Evolutionary conservation across 306 rosid species (phyloP).

Genomic region (Boehmeria nivea): DNA sequence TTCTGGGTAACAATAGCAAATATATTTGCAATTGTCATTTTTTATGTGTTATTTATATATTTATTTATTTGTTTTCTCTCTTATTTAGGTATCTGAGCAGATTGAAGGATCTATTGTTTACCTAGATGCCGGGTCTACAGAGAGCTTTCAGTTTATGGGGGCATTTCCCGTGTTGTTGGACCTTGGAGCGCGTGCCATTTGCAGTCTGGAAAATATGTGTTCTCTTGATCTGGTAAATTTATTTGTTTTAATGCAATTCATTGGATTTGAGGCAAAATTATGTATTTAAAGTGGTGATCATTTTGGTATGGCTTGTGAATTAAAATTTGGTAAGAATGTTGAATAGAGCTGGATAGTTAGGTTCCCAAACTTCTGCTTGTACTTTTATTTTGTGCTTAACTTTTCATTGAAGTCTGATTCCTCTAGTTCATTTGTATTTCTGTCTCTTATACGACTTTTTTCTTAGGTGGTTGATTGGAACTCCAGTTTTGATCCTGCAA

Average conservation of each 20-base stretch:
- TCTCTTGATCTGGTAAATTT: conserved; percentile 53
- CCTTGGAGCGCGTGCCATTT: conserved; percentile 63
- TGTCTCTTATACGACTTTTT: conserved; percentile 17
- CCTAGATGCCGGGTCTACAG: conserved; percentile 76
- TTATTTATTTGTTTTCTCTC: background rate
- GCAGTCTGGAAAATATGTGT: conserved; percentile 65
- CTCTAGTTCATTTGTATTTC: background rate
- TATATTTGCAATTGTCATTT: too few relatives aligned
- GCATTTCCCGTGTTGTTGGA: conserved; percentile 65
- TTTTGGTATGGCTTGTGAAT: too few relatives aligned
- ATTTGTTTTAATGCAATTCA: background rate
- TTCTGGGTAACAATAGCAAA: too few relatives aligned
- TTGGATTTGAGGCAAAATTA: too few relatives aligned
- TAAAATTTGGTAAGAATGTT: background rate
- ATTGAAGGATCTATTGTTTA: conserved; percentile 67
- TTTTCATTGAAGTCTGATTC: background rate
- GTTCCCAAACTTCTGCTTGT: background rate
- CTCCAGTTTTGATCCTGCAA: conserved; percentile 40
- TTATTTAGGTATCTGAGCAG: conserved; percentile 63
- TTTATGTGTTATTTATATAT: background rate
- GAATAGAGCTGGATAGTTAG: background rate
- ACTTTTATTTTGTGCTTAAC: background rate
- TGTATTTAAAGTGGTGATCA: too few relatives aligned
- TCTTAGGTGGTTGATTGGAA: conserved; percentile 73
- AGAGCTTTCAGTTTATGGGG: conserved; percentile 75